Conservation (phyloP, 495 filamentous ascomycete genomes). For the Penicillium lagena region DNA sequence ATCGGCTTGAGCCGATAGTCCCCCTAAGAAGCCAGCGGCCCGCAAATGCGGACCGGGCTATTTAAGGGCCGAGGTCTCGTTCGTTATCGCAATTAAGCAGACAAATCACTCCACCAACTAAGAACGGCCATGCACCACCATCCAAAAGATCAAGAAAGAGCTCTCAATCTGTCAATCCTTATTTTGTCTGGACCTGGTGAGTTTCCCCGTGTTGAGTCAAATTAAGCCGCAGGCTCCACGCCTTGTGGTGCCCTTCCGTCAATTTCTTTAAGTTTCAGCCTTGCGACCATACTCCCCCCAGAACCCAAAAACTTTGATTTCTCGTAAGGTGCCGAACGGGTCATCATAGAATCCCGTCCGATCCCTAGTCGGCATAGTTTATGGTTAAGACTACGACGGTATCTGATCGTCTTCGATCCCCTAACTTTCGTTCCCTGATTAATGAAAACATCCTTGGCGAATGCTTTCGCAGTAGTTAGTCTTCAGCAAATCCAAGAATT, state of each 20-base stretch:
- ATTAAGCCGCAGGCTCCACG: conserved; percentile 59
- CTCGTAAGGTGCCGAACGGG: conserved; percentile 61
- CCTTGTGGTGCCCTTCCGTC: conserved; percentile 54
- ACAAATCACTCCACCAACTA: too few species aligned
- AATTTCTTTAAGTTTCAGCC: conserved; percentile 64
- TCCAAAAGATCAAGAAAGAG: too few species aligned
- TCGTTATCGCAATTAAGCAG: too few species aligned
- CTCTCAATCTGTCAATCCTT: conserved; percentile 42
- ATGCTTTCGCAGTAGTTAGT: too few species aligned
- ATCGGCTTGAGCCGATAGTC: too few species aligned
- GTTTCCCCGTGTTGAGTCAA: conserved; percentile 61
- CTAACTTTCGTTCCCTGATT: conserved; percentile 71
- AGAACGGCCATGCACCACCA: too few species aligned
- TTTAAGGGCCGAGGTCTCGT: too few species aligned
- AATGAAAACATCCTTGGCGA: too few species aligned
- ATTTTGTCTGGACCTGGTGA: conserved; percentile 58
- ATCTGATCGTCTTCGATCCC: conserved; percentile 67
- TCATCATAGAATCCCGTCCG: conserved; percentile 60
- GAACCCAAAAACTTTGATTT: conserved; percentile 69
- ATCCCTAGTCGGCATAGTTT: conserved; percentile 67
- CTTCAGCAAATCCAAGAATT: too few species aligned
- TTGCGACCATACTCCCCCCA: conserved; percentile 65
- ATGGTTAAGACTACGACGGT: conserved; percentile 68
- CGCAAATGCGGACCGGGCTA: too few species aligned
- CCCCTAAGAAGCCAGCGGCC: too few species aligned